phyloP scores from a whole-genome alignment of 2,329 filamentous ascomycete genomes.

The Pleoardoris graminearum region DNA sequence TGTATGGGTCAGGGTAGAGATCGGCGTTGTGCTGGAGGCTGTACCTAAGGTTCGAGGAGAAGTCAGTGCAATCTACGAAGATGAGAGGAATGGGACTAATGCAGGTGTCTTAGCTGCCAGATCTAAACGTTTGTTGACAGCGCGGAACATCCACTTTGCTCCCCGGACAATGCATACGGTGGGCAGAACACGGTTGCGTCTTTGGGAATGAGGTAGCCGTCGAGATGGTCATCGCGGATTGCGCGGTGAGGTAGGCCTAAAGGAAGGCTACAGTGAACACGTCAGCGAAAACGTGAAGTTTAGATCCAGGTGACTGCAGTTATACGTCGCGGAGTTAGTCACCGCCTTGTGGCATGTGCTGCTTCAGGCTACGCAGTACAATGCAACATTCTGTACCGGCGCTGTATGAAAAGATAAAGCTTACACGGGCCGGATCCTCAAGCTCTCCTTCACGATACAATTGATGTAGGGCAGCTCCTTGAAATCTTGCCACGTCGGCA shows the following conservation, averaged over 20 bases:
- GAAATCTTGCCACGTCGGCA: slow-evolving; percentile 30
- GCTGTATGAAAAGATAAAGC: background rate
- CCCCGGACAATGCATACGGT: too few species aligned
- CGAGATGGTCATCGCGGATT: slow-evolving; percentile 30
- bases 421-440: slow-evolving; percentile 30
- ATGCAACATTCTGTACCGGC: slow-evolving; percentile 1
- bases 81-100: too few species aligned
- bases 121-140: too few species aligned
- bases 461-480: slow-evolving; percentile 35
- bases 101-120: too few species aligned
- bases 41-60: too few species aligned
- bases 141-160: too few species aligned
- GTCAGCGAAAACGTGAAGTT: too few species aligned
- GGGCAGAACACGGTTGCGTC: slow-evolving; percentile 37
- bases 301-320: too few species aligned
- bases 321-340: background rate
- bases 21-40: slow-evolving; percentile 15
- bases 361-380: too few species aligned
- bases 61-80: too few species aligned
- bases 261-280: slow-evolving; percentile 27
- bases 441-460: slow-evolving; percentile 35
- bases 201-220: slow-evolving; percentile 37
- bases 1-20: slow-evolving; percentile 26
- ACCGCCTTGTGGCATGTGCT: too few species aligned
- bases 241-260: slow-evolving; percentile 28